phyloP scores from a whole-genome alignment of 441 rosid species.

The Populus hybrid region DNA sequence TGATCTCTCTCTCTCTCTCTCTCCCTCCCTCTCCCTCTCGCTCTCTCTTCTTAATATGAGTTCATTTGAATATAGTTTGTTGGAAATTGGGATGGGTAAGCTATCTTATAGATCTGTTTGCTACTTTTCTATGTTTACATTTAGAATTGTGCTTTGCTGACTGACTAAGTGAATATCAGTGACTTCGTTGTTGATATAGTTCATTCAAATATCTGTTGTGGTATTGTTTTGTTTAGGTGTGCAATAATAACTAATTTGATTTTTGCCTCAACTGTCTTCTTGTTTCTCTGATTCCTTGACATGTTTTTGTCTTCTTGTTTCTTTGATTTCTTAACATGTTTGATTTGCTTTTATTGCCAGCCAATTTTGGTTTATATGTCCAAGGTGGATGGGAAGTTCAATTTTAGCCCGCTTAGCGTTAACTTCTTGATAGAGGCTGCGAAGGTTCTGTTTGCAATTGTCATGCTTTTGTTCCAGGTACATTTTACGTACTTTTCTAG shows the following conservation, averaged over 20 bases:
- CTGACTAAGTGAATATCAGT: not conserved
- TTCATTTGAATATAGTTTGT: not conserved
- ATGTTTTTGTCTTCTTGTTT: slow-evolving; percentile 6
- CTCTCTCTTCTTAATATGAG: not conserved
- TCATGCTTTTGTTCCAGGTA: slow-evolving; percentile 88
- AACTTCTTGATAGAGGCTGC: slow-evolving; percentile 82
- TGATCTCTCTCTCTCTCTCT: too few relatives aligned
- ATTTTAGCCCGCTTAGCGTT: slow-evolving; percentile 84
- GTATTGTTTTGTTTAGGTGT: not conserved
- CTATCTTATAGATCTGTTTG: not conserved
- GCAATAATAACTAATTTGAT: not conserved
- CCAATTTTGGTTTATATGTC: slow-evolving; percentile 95
- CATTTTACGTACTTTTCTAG: not conserved
- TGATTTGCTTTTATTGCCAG: slow-evolving; percentile 29
- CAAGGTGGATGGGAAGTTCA: slow-evolving; percentile 88
- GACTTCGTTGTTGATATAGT: not conserved
- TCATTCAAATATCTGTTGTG: not conserved
- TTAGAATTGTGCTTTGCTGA: slow-evolving; percentile 6
- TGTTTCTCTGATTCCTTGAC: slow-evolving; percentile 17
- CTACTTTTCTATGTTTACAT: not conserved
- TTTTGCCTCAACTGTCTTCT: not conserved
- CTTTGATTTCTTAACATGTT: slow-evolving; percentile 13
- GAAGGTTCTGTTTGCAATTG: slow-evolving; percentile 75
- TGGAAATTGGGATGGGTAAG: not conserved
- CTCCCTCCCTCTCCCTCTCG: not conserved